Base-by-base conservation (phyloP, 768 basidiomycete genomes). In the Podaxis sp. region DNA sequence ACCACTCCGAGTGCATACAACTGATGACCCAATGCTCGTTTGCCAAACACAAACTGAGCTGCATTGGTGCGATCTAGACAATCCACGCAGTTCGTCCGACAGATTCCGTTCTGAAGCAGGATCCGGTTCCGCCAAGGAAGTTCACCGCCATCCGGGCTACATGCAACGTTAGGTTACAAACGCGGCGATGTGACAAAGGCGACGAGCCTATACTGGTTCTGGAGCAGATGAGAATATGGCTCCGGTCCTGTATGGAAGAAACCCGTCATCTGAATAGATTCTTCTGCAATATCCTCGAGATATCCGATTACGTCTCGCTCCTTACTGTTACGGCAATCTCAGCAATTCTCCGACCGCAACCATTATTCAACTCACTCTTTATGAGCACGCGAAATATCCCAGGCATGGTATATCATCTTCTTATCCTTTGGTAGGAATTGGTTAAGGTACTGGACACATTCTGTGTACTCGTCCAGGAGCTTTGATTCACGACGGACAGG, bases 11-110 rank as follows among this genome's bases (percentile, higher is more conserved):
- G 85, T 0, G 95, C 96, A 72, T 96, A 93, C 7, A 99, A 81
- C 72, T 99, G 97, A 73, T 98, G 95, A 0, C 95, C 96, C 17
- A 99, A 78, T 0, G 92, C 97, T 22, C 92, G 88, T 73, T 97
- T 96, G 2, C 95, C 97, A 64, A 98, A 96, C 0, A 96, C 94
- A 70, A 98, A 98, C 70, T 98, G 96, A 0, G 94, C 95, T 2
- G 95, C 94, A 68, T 99, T 99, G 3, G 96, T 99, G 11, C 96
- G 87, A 74, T 97, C 95, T 13, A 99, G 78, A 70, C 96, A 99
- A 70, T 99, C 96, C 0, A 99, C 95, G 69, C 97, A 99, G 70
- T 99, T 99, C 0, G 88, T 95, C 15, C 97, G 84, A 63, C 93
- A 92, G 28, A 99, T 86, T 1, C 97, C 97, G 51, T 90, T 93